A percentile compares a stretch with the other conserved stretches of the same genome.
Conservation (phyloP, 169 alveolate species). For the Cryptosporidium sp. region DNA sequence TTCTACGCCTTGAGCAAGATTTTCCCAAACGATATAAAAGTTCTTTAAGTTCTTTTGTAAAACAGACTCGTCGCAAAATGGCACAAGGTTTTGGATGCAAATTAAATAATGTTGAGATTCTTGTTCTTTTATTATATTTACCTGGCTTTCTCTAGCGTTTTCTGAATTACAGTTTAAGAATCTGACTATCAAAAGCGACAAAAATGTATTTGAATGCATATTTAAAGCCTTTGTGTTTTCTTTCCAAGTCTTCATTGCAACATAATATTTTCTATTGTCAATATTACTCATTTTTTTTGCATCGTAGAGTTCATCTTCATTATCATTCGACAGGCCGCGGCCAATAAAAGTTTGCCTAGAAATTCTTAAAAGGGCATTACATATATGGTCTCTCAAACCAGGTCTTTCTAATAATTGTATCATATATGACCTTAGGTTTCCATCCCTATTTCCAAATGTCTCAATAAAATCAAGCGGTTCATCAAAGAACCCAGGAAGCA, state of each 20-base stretch:
- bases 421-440: constrained; percentile 24
- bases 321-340: neutral
- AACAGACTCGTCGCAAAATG: constrained; percentile 28
- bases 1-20: constrained; percentile 42
- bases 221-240: constrained; percentile 9
- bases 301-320: constrained; percentile 19
- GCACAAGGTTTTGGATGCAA: constrained; percentile 63
- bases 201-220: constrained; percentile 18
- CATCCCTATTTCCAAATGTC: neutral
- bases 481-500: constrained; percentile 67
- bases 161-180: constrained; percentile 39
- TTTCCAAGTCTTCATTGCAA: constrained; percentile 29
- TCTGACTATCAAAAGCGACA: constrained; percentile 37
- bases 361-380: constrained; percentile 47
- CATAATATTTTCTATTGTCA: constrained; percentile 40
- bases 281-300: constrained; percentile 50
- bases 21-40: constrained; percentile 57
- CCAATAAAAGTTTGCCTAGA: constrained; percentile 68
- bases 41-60: constrained; percentile 27
- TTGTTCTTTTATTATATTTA: constrained; percentile 2
- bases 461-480: constrained; percentile 33
- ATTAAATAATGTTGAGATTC: constrained; percentile 48
- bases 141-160: neutral
- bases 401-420: constrained; percentile 45
- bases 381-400: constrained; percentile 29